Conservation (phyloP, 2,329 filamentous ascomycete genomes). For the Ophiostoma piceae region DNA sequence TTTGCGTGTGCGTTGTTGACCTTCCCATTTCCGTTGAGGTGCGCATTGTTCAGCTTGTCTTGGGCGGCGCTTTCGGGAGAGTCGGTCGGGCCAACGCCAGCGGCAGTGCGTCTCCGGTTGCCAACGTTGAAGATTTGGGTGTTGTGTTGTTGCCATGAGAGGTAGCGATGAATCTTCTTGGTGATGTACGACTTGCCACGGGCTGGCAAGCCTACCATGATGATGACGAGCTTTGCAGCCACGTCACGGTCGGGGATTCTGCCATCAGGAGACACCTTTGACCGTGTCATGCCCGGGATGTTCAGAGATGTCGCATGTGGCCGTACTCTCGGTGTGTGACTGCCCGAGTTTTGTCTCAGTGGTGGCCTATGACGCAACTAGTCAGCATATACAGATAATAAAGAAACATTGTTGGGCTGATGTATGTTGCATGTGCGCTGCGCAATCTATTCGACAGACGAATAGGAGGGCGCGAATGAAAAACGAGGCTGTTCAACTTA, state of each 20-base stretch:
- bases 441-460: background rate
- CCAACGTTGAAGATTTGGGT: constrained; percentile 97
- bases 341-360: constrained; percentile 66
- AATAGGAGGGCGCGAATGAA: constrained; percentile 1
- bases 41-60: constrained; percentile 6
- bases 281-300: constrained; percentile 93
- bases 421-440: background rate
- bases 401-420: constrained; percentile 15
- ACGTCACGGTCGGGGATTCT: constrained; percentile 91
- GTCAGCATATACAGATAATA: background rate
- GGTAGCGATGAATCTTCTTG: constrained; percentile 91
- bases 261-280: constrained; percentile 90
- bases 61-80: background rate
- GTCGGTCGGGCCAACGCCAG: constrained; percentile 45
- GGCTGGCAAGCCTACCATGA: constrained; percentile 96
- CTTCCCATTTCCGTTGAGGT: background rate
- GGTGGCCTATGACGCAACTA: constrained; percentile 49
- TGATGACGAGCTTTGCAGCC: constrained; percentile 90
- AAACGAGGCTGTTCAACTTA: constrained; percentile 36
- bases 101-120: constrained; percentile 76
- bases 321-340: constrained; percentile 69
- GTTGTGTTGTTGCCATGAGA: constrained; percentile 97
- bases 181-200: constrained; percentile 98
- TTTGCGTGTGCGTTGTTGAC: constrained; percentile 37
- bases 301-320: constrained; percentile 90